Evolutionary conservation across 352 stramenopile species (phyloP), one percentile per base, ranked within the genome.

Genomic region (Globisporangium barbulae): DNA sequence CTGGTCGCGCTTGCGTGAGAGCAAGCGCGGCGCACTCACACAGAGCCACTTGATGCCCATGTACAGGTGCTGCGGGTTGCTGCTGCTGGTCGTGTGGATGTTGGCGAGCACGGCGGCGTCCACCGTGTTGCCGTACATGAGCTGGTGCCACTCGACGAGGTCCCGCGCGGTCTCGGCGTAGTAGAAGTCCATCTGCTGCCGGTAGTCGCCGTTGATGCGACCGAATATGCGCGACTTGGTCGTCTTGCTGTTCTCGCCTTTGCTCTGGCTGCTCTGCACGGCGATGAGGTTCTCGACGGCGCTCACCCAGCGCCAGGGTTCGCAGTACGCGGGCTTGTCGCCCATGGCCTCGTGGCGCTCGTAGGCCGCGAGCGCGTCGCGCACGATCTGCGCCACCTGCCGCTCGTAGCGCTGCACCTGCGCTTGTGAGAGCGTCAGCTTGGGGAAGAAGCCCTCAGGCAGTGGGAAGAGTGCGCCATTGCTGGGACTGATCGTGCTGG

Each of bases 41-140:
- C 81, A 90, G 31, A 84, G 67, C 86, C 86, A 94, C 63, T 94
- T 94, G 74, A 94, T 83, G 47, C 86, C 86, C 59, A 94, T 67
- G 48, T 93, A 94, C 56, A 78, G 22, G 50, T 86, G 73, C 1
- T 76, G 62, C 41, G 76, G 70, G 17, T 19, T 25, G 28, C 19
- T 33, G 21, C 59, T 33, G 5, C 69, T 65, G 44, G 79, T 73
- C n/a, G 80, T 90, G 63, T 91, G 78, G 64, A 94, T 83, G 52
- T 86, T 94, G 66, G 72, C 63, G 41, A 94, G 64, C 57, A 94
- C 83, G 4, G 76, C 75, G 6, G 79, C 79, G 62, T 94, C 86
- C 33, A 91, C 65, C 1, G 73, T 75, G 59, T 83, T 76, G 30
- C 85, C 76, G 52, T 78, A 79, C 74, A 90, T 81, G 65, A 90